Evolutionary conservation across 1,284 basidiomycete species (phyloP), one percentile per base, ranked within the genome.

Genomic region (Ceratobasidium sp.): DNA sequence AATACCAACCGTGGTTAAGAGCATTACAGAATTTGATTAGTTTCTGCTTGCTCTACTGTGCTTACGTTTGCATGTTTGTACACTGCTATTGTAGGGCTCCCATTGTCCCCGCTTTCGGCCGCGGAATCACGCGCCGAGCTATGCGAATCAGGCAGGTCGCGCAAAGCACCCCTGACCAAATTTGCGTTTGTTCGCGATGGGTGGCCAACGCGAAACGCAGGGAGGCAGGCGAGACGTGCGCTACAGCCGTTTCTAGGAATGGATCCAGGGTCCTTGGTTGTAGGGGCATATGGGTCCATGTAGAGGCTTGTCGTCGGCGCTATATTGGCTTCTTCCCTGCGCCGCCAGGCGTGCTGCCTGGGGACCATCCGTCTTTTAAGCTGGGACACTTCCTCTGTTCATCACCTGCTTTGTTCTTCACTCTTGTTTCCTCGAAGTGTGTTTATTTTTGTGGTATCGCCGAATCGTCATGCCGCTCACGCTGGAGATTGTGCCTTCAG

Each of bases 401-500:
- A 62, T 54, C 69, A 55, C 69, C 69, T n/a, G 69, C 69, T 48
- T 59, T 71, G 68, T 57, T 33, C 41, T 54, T 38, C 68, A 14
- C 23, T 70, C 60, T 44, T 60, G 46, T 55, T 7, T 50, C 57
- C 30, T 50, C 55, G 50, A 44, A 48, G 33, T 62, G 54, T 60
- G 1, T 67, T 48, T 48, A 41, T 27, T 52, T 44, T 27, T 35
- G 52, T 23, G 41, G 20, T 35, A 18, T 71, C 54, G 33, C 41
- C 80, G 38, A 35, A 60, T 71, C 69, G 41, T 30, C 78, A 94
- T 94, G 93, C 86, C 91, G 60, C 85, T 93, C 82, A 86, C 88
- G 67, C 83, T 94, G 80, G 85, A 88, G 77, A 91, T 94, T 77
- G 84, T 89, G 54, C 90, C 92, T 0, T 85, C 86, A 67, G 85